A percentile compares a stretch with the other conserved stretches of the same genome.
phyloP scores from a whole-genome alignment of 106 monocot species.

The Amphibolis antarctica region DNA sequence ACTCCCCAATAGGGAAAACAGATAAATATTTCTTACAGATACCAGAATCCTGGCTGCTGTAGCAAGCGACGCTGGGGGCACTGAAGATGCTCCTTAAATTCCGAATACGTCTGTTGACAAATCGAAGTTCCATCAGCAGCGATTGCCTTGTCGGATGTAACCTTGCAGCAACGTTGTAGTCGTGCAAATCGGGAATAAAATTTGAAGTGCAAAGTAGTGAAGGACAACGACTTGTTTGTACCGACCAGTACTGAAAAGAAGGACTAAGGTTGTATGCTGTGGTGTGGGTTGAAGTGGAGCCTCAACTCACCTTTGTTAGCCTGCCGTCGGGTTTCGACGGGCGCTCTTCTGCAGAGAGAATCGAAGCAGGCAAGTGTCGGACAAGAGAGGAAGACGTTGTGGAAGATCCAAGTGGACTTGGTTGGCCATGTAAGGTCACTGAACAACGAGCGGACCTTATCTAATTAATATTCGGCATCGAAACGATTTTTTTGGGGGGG shows the following conservation, averaged over 20 bases:
- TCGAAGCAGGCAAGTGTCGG: neutral
- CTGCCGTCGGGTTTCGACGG: neutral
- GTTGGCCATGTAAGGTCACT: neutral
- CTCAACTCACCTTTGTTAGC: neutral
- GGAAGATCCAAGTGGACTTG: neutral
- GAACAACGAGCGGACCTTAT: neutral
- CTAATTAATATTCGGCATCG: too few species aligned
- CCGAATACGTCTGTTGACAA: neutral
- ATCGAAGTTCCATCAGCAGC: neutral
- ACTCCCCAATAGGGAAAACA: neutral
- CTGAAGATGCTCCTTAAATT: neutral
- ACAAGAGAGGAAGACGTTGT: neutral
- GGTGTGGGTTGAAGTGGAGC: neutral
- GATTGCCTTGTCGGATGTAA: neutral
- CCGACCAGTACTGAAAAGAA: too few species aligned
- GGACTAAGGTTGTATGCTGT: neutral
- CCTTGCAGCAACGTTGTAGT: neutral
- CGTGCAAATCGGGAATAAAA: neutral
- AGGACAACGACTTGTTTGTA: too few species aligned
- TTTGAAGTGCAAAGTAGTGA: neutral
- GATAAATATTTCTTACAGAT: conserved; percentile 4
- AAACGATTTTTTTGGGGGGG: too few species aligned
- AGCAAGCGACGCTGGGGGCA: neutral
- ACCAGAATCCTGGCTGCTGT: neutral
- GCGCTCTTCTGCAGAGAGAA: neutral